Evolutionary conservation across 192 early-diverging fungal species (phyloP).

Genomic region (Umbelopsis sp.): DNA sequence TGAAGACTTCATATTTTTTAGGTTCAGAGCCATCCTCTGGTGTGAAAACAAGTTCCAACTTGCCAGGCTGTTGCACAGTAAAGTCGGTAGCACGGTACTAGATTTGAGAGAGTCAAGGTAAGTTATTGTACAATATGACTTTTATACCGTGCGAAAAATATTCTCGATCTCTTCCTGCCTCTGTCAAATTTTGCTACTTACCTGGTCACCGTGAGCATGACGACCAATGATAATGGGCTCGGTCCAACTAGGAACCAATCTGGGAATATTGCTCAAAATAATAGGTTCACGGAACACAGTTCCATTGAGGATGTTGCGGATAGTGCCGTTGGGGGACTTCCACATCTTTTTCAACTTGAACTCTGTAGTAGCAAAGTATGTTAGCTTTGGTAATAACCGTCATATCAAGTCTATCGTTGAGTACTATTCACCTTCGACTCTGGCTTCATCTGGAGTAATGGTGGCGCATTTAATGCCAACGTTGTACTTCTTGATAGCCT

Average conservation of each 20-base stretch:
- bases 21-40: constrained; percentile 76
- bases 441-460: constrained; percentile 94
- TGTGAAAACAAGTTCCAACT: constrained; percentile 88
- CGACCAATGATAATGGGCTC: constrained; percentile 95
- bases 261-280: constrained; percentile 87
- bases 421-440: constrained; percentile 68
- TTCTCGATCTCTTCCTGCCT: not conserved
- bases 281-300: constrained; percentile 99
- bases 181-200: constrained; percentile 26
- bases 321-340: constrained; percentile 97
- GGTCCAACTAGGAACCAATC: constrained; percentile 92
- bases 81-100: constrained; percentile 98
- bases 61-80: constrained; percentile 86
- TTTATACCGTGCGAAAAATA: not conserved
- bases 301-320: constrained; percentile 95
- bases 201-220: constrained; percentile 96
- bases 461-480: constrained; percentile 99
- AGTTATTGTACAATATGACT: not conserved
- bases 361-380: constrained; percentile 46
- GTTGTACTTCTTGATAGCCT: constrained; percentile 96
- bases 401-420: not conserved
- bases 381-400: not conserved
- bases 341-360: constrained; percentile 98
- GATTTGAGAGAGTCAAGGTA: not conserved
- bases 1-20: constrained; percentile 73